Evolutionary conservation across 78 protist genomes (phyloP), one percentile per base, ranked within the genome.

Genomic region (Emiliania huxleyi): DNA sequence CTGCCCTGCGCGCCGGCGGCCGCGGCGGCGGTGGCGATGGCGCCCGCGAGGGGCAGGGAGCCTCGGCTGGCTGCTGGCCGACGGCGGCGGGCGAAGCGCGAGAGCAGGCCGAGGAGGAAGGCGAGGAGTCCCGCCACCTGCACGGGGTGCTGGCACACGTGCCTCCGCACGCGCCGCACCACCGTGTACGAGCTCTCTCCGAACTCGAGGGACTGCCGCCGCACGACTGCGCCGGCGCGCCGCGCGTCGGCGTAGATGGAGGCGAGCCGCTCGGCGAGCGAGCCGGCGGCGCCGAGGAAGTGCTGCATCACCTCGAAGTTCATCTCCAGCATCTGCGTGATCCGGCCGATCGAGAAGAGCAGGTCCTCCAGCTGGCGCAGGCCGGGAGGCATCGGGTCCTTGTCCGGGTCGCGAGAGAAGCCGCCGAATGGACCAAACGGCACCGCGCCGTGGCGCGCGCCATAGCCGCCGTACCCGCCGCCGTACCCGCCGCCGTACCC

Each of bases 281-380:
- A 48, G 19, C 15, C n/a, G 35, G 33, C 25, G 19, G 87, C 0
- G 44, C 49, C 87, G 35, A 79, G n/a, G 46, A 79, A 79, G 46
- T 42, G 87, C 43, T 42, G 87, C 19, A 79, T 26, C 6, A 40
- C 46, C 35, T 38, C 87, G 48, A 79, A 42, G 12, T 79, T 79
- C 87, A 79, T 79, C 87, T 79, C 87, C 40, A 79, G 45, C 87
- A 79, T 3, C n/a, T 79, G 87, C 87, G 48, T 37, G 48, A 79
- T 40, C 26, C 87, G 87, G 0, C 49, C 48, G 26, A 42, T 5
- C 38, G 87, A 11, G 23, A 79, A 37, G 44, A 73, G 11, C 21
- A 33, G 4, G 23, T 73, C 18, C 84, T 73, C 84, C 11, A 73
- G 44, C 23, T 35, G 2, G 23, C 84, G 84, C 45, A 73, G 44